These are phyloP conservation scores for Darksidea phi DNA, from an alignment of 495 filamentous ascomycete genomes.

Conservation along the genomic window DNA sequence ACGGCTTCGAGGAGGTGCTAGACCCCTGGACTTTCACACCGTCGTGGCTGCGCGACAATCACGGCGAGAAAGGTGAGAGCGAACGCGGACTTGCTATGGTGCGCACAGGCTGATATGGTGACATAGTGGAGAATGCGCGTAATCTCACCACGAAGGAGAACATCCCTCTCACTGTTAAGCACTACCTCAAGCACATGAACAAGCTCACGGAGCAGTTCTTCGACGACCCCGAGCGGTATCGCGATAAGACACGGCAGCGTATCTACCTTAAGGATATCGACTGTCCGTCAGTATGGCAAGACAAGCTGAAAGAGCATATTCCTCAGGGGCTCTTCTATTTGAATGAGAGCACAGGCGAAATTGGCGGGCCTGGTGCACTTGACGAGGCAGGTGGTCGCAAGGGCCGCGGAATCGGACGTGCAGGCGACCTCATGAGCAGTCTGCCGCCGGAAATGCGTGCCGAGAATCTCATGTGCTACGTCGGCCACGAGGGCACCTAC, in stretches of 20 bases:
- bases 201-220: conserved; percentile 71
- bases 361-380: conserved; percentile 50
- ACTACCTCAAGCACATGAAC: conserved; percentile 83
- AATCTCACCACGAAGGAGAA: conserved; percentile 67
- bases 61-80: conserved; percentile 68
- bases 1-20: conserved; percentile 70
- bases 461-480: conserved; percentile 96
- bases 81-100: neutral
- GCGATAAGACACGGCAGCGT: conserved; percentile 70
- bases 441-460: conserved; percentile 83
- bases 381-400: conserved; percentile 43
- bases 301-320: conserved; percentile 71
- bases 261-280: conserved; percentile 96
- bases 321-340: conserved; percentile 80
- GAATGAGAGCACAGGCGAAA: conserved; percentile 68
- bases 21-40: conserved; percentile 74
- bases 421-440: conserved; percentile 91
- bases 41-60: conserved; percentile 71
- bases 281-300: conserved; percentile 78
- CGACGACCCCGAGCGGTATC: conserved; percentile 60
- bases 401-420: conserved; percentile 56
- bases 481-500: conserved; percentile 96
- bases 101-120: neutral
- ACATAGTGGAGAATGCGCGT: conserved; percentile 63
- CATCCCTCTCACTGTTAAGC: conserved; percentile 75